Percentiles rank a stretch among this genome's conserved stretches.
Evolutionary conservation across 129 eudicot species (phyloP).

Genomic region (Pulicaria dysenterica): DNA sequence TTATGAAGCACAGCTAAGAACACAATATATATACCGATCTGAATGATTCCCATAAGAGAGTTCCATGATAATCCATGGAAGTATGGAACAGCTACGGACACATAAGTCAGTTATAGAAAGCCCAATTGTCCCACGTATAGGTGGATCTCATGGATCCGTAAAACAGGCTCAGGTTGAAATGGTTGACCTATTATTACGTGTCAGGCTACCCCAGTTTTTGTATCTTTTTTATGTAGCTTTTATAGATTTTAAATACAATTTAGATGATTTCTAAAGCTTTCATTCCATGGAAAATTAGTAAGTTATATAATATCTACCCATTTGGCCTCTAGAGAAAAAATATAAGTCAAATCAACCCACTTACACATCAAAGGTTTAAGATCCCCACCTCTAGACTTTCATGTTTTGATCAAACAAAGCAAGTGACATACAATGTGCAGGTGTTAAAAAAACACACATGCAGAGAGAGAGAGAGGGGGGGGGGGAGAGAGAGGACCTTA

Average conservation of each 20-base stretch:
- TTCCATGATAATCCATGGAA: neutral
- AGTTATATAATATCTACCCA: neutral
- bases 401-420: slow-evolving; percentile 22
- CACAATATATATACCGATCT: neutral
- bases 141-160: too few species aligned
- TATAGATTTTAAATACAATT: neutral
- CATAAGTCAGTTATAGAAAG: neutral
- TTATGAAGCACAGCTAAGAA: slow-evolving; percentile 19
- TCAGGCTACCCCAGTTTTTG: too few species aligned
- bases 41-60: neutral
- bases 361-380: neutral
- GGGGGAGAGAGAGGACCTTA: slow-evolving; percentile 57
- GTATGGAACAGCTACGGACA: neutral
- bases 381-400: neutral
- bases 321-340: neutral
- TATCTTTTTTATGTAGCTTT: neutral
- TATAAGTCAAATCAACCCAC: neutral
- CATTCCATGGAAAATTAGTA: neutral
- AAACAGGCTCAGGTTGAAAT: too few species aligned
- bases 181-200: too few species aligned
- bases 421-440: neutral
- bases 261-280: neutral
- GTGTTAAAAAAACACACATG: neutral
- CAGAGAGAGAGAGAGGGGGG: slow-evolving; percentile 12
- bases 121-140: too few species aligned